These are phyloP conservation scores for Gyromitra esculenta DNA, from an alignment of 2,329 filamentous ascomycete species.

Conservation along the genomic window DNA sequence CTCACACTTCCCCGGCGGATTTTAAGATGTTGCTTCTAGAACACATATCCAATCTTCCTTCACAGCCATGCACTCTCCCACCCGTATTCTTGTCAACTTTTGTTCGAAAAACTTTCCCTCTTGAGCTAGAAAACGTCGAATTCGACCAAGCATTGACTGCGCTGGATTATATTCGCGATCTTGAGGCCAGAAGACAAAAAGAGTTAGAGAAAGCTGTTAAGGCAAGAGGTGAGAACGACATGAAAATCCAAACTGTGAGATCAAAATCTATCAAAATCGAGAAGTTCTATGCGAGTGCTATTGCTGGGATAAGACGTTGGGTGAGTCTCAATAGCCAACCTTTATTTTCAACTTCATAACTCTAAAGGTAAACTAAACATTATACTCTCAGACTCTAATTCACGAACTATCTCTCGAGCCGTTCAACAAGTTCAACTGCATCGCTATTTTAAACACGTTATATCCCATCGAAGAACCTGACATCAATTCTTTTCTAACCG, in stretches of 20 bases:
- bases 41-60: constrained; percentile 69
- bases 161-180: constrained; percentile 72
- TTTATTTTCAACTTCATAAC: constrained; percentile 1
- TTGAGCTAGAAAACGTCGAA: constrained; percentile 68
- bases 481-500: constrained; percentile 64
- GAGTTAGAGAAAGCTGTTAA: constrained; percentile 68
- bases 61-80: constrained; percentile 71
- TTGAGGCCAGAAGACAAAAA: constrained; percentile 69
- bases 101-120: constrained; percentile 69
- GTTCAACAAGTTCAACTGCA: constrained; percentile 72
- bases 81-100: constrained; percentile 72
- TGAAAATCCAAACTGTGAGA: constrained; percentile 61
- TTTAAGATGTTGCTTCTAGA: constrained; percentile 66
- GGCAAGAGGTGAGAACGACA: constrained; percentile 62
- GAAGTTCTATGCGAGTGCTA: constrained; percentile 70
- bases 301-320: constrained; percentile 71
- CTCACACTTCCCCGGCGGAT: constrained; percentile 62
- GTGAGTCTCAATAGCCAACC: constrained; percentile 61
- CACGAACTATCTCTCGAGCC: constrained; percentile 72
- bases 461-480: constrained; percentile 67
- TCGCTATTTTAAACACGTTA: constrained; percentile 74
- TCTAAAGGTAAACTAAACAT: constrained; percentile 35
- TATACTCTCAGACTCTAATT: constrained; percentile 66
- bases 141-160: constrained; percentile 73
- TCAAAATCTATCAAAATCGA: constrained; percentile 66